Percentiles rank a stretch among this genome's conserved stretches.
These are phyloP conservation scores for Hysterium pulicare DNA, from an alignment of 2,329 filamentous ascomycete genomes.

Conservation along the genomic window DNA sequence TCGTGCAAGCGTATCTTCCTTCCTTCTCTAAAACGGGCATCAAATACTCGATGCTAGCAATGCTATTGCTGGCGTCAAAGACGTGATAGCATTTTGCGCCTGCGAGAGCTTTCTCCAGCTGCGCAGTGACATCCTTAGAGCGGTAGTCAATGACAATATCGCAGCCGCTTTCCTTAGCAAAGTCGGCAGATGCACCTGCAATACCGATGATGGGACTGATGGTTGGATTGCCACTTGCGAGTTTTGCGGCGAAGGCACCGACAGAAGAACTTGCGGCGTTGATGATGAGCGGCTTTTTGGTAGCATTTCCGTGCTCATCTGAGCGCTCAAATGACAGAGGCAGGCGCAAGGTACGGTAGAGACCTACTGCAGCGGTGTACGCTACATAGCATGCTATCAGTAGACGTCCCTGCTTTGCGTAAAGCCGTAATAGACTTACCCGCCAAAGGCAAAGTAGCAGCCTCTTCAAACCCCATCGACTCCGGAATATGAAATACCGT, in stretches of 20 bases:
- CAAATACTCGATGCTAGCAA: not conserved
- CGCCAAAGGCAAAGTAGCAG: not conserved
- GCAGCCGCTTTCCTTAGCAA: constrained; percentile 56
- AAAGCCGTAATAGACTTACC: not conserved
- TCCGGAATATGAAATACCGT: constrained; percentile 45
- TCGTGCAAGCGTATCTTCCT: not conserved
- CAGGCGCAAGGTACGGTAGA: constrained; percentile 48
- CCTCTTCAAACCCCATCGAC: constrained; percentile 32
- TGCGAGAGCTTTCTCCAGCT: constrained; percentile 22
- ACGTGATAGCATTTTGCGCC: constrained; percentile 25
- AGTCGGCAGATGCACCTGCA: constrained; percentile 51
- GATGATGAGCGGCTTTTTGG: constrained; percentile 42
- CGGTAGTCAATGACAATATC: constrained; percentile 62
- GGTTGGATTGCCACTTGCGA: constrained; percentile 49
- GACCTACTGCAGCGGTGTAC: constrained; percentile 52
- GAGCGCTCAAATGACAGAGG: constrained; percentile 48
- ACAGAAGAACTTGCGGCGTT: constrained; percentile 55
- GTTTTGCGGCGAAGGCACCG: constrained; percentile 48
- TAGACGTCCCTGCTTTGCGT: constrained; percentile 39
- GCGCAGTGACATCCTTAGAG: constrained; percentile 22
- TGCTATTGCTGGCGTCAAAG: constrained; percentile 25
- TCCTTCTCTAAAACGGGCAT: not conserved
- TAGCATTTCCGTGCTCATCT: constrained; percentile 16
- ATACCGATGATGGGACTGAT: constrained; percentile 62
- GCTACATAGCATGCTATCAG: constrained; percentile 55